Evolutionary conservation across 2,329 filamentous ascomycete species (phyloP).

Genomic region (Colletotrichum agaves): DNA sequence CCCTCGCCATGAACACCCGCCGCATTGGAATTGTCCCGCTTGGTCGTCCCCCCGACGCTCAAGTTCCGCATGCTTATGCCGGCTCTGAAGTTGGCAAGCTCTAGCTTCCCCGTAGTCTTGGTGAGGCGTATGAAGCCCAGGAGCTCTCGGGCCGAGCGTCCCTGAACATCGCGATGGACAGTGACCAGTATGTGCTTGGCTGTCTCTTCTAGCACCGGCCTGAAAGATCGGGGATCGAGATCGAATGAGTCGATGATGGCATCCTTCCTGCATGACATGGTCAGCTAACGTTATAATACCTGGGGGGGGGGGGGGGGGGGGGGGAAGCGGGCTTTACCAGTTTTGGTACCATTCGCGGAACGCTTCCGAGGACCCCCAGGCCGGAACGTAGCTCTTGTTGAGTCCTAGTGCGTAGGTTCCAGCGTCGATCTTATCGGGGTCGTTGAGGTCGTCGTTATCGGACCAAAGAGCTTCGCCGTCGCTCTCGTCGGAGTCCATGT

Average conservation of each 20-base stretch:
- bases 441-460: too few species aligned
- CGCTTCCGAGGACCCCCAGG: not conserved
- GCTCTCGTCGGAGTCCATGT: too few species aligned
- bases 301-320: rapidly evolving
- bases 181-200: not conserved
- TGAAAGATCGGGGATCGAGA: not conserved
- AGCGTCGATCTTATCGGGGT: not conserved
- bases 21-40: not conserved
- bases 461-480: too few species aligned
- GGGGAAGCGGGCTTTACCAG: not conserved
- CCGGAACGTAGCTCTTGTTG: not conserved
- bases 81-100: not conserved
- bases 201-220: not conserved
- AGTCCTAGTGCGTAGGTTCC: not conserved
- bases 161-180: not conserved
- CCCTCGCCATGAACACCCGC: not conserved
- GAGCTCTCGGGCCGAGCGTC: not conserved
- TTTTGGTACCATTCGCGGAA: not conserved
- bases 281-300: not conserved
- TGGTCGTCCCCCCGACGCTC: not conserved
- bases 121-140: not conserved
- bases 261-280: not conserved
- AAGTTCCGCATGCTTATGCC: not conserved
- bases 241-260: not conserved
- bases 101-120: not conserved